These are phyloP conservation scores for Rhizopogon vesiculosus DNA, from an alignment of 768 basidiomycete genomes.

Conservation along the genomic window DNA sequence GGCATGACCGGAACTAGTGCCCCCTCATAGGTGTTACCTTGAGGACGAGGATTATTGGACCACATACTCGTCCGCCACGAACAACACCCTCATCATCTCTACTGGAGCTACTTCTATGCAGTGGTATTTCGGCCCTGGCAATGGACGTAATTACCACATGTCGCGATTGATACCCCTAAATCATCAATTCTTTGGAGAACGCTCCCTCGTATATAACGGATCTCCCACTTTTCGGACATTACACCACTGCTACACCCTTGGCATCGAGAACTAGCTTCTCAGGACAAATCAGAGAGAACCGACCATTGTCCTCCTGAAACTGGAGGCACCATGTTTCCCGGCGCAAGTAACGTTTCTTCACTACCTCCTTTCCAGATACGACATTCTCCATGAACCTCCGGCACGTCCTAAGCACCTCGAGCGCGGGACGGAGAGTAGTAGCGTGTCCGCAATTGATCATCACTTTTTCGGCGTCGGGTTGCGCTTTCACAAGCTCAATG, in stretches of 20 bases:
- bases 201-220: background rate
- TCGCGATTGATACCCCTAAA: background rate
- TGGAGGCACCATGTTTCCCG: slow-evolving; percentile 36
- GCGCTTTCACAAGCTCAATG: slow-evolving; percentile 34
- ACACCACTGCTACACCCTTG: background rate
- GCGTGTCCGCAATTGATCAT: slow-evolving; percentile 48
- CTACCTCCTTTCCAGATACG: slow-evolving; percentile 34
- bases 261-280: slow-evolving; percentile 42
- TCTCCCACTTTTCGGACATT: background rate
- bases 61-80: background rate
- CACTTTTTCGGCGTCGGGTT: slow-evolving; percentile 22
- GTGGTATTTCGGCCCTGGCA: background rate
- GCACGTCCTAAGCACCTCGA: slow-evolving; percentile 37
- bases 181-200: background rate
- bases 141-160: background rate
- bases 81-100: background rate
- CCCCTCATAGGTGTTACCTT: background rate
- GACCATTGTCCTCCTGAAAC: slow-evolving; percentile 37
- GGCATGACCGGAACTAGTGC: background rate
- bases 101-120: background rate
- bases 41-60: background rate
- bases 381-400: slow-evolving; percentile 46
- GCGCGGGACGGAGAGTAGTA: slow-evolving; percentile 40
- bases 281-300: slow-evolving; percentile 46
- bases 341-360: slow-evolving; percentile 25